Evolutionary conservation across 495 filamentous ascomycete species (phyloP), one percentile per base, ranked within the genome.

Genomic region (Aspergillus conjunctus): DNA sequence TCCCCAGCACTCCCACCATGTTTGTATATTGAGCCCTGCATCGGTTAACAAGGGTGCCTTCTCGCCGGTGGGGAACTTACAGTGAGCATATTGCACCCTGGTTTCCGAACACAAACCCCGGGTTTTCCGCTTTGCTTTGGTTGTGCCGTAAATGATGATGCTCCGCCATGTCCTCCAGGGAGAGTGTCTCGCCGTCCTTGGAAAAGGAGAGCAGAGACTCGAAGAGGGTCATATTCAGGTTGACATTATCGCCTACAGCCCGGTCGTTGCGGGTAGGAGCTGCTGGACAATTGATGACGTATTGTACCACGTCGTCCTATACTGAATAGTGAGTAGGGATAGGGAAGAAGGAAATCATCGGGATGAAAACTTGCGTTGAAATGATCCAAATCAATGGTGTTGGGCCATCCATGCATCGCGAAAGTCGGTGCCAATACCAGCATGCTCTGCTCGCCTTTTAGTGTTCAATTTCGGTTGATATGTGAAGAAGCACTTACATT

Each of bases 41-140:
- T 41, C 37, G 9, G 15, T 41, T 11, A 41, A 41, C 37, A 41
- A 7, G 37, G 37, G 37, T 9, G 4, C 12, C 37, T n/a, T n/a
- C 9, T 11, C 11, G 37, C 11, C 11, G 11, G 15, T 41, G 9
- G 4, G 37, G 5, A 41, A 12, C 54, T 48, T 20, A 56, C 54
- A 56, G 41, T 1, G 54, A 56, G 21, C 54, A 56, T 11, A 56
- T 56, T 4, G 54, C 41, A 17, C 54, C 54, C 30, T 56, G 54
- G 22, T 56, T 56, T 6, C 54, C 54, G 15, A 56, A 56, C 1
- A 56, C 15, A 34, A 48, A 56, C 10, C 15, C 17, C 18, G 54
- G 54, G 17, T 56, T 56, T n/a, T 56, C 53, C 3, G 53, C 53
- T 21, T 56, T 56, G 18, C 53, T 56, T 31, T 56, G 53, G 14